phyloP scores from a whole-genome alignment of 768 basidiomycete genomes.

The Clitopilus hobsonii region DNA sequence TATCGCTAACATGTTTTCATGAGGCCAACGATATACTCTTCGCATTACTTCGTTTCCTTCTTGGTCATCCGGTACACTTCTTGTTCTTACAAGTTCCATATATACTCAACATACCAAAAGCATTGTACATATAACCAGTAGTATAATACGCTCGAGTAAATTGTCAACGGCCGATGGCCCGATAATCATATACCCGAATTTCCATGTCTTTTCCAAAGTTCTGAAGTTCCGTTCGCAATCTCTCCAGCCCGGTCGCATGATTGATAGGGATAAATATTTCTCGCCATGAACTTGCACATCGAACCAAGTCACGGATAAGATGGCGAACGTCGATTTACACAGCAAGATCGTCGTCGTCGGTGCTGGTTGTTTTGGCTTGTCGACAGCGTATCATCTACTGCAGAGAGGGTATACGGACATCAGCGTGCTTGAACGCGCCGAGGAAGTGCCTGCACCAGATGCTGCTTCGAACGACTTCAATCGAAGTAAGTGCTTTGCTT shows the following conservation, averaged over 20 bases:
- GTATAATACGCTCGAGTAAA: conserved; percentile 8
- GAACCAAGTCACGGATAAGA: neutral
- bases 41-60: too few species aligned
- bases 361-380: conserved; percentile 83
- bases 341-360: conserved; percentile 64
- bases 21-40: neutral
- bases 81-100: neutral
- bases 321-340: conserved; percentile 3
- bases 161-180: neutral
- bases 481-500: conserved; percentile 28
- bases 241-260: neutral
- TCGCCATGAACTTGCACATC: neutral
- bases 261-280: neutral
- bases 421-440: conserved; percentile 72
- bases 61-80: neutral
- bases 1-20: conserved; percentile 20
- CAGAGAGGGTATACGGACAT: conserved; percentile 62
- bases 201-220: neutral
- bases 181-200: neutral
- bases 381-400: conserved; percentile 79
- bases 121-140: neutral
- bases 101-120: neutral
- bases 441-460: conserved; percentile 71
- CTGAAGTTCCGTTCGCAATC: too few species aligned
- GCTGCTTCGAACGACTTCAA: conserved; percentile 64